A percentile compares a stretch with the other conserved stretches of the same genome.
These are phyloP conservation scores for Hygrophorus pudorinus DNA, from an alignment of 768 basidiomycete genomes.

Conservation along the genomic window DNA sequence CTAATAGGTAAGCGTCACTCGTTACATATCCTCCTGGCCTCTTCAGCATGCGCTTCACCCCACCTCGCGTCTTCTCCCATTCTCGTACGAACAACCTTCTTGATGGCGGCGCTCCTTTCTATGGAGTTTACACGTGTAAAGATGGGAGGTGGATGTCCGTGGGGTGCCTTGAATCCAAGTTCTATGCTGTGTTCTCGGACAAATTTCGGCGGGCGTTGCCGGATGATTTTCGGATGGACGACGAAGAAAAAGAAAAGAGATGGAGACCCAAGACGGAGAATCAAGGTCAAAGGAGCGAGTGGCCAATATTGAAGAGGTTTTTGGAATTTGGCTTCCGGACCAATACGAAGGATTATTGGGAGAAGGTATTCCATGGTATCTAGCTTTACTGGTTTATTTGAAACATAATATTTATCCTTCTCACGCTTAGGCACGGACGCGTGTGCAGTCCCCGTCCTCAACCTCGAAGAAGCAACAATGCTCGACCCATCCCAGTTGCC, in stretches of 20 bases:
- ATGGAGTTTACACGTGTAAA: slow-evolving; percentile 61
- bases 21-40: slow-evolving; percentile 68
- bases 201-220: slow-evolving; percentile 43
- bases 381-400: background rate
- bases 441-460: slow-evolving; percentile 61
- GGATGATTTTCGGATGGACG: slow-evolving; percentile 19
- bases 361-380: slow-evolving; percentile 53
- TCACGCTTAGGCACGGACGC: slow-evolving; percentile 50
- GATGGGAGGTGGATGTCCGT: slow-evolving; percentile 71
- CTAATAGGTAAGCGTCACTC: slow-evolving; percentile 68
- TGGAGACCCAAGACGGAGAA: slow-evolving; percentile 45
- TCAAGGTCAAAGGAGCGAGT: slow-evolving; percentile 38
- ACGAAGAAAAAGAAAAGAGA: slow-evolving; percentile 30
- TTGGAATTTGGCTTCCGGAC: slow-evolving; percentile 54
- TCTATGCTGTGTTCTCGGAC: slow-evolving; percentile 54
- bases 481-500: slow-evolving; percentile 25
- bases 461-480: slow-evolving; percentile 47
- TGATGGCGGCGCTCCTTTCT: slow-evolving; percentile 75
- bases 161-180: slow-evolving; percentile 65
- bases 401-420: background rate
- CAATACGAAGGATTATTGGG: slow-evolving; percentile 61
- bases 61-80: slow-evolving; percentile 27
- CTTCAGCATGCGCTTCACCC: slow-evolving; percentile 34
- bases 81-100: slow-evolving; percentile 50
- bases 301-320: slow-evolving; percentile 49